Base-by-base conservation (phyloP, 208 protist species). In the Entamoeba moshkovskii region DNA sequence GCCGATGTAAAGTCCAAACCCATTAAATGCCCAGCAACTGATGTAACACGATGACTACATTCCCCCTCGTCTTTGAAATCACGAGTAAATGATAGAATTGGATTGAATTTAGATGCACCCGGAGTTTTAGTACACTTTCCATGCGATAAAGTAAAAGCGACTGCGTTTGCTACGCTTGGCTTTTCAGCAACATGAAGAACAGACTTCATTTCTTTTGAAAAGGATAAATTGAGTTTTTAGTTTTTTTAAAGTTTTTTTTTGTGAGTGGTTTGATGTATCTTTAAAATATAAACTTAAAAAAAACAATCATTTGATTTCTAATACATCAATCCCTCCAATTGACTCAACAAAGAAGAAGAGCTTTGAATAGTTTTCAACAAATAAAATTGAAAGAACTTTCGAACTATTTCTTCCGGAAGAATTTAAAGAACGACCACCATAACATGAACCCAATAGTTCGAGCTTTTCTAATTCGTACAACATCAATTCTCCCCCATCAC, bases 121-220 rank as follows among this genome's bases (percentile, higher is more conserved):
- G 15, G 2, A 8, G 11, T 42, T 29, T 44, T 44, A 6, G 11
- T 66, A 1, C 11, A 59, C 0, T 1, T 38, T 2, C 66, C 94
- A 93, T 66, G 48, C 52, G 94, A 47, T 25, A 98, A 94, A 22
- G 97, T 97, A 13, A 33, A n/a, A 1, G 96, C 92, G 18, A 98
- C 94, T 3, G 96, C 96, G 33, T 95, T 96, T 6, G 98, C 97
- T 16, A 98, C 97, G 8, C 96, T 97, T 5, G 97, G 97, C 95
- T 98, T 98, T 93, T 98, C 98, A 3, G 98, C 98, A 13, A 98
- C 97, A 93, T 92, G 73, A 3, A 92, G 11, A 13, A 85, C 15
- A 0, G 18, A 85, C 1, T 85, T 85, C 59, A 85, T n/a, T n/a
- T n/a, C n/a, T n/a, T n/a, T n/a, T n/a, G n/a, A n/a, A n/a, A n/a